Evolutionary conservation across 176 grass and related monocot genomes (phyloP), one percentile per base, ranked within the genome.

Genomic region (Oryza glaberrima): DNA sequence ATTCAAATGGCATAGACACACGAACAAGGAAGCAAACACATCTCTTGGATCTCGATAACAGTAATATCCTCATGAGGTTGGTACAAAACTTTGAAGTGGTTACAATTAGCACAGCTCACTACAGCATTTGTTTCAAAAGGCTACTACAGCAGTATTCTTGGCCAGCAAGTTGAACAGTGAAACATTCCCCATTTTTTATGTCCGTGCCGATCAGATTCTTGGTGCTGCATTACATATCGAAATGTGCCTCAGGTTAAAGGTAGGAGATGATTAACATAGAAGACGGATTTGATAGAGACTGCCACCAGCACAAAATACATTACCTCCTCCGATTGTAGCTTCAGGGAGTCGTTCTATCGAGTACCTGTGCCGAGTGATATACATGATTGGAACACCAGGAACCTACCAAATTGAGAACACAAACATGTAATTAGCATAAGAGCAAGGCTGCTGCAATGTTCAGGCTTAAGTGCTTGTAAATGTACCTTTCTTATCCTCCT

Each of bases 371-470:
- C 28, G 74, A 34, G 95, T 98, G 60, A 98, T 98, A 49, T 93
- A 94, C 95, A 94, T 94, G 64, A 97, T 94, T 64, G 95, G 95
- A 35, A 97, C 90, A 70, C 95, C 95, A 77, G 92, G 92, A 81
- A 94, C 82, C 95, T 93, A 65, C 3, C 3, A 87, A 85, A 80
- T 69, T 35, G 2, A 75, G 0, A 61, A 60, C 44, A 88, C 73
- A 40, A 9, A 30, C 9, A 73, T 1, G 0, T 40, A 61, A 82
- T 23, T 25, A 77, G 70, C 34, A 35, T 48, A 44, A n/a, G 11
- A 40, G 3, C 9, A 44, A 16, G 13, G 0, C n/a, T 82, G 54
- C 6, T 17, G 4, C 2, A 3, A 19, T 34, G 71, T 58, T 23
- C 16, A 47, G 4, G 38, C 43, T 28, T 7, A 79, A 80, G 20